Conservation (phyloP, 2,329 filamentous ascomycete species). For the Fusarium bactridioides region DNA sequence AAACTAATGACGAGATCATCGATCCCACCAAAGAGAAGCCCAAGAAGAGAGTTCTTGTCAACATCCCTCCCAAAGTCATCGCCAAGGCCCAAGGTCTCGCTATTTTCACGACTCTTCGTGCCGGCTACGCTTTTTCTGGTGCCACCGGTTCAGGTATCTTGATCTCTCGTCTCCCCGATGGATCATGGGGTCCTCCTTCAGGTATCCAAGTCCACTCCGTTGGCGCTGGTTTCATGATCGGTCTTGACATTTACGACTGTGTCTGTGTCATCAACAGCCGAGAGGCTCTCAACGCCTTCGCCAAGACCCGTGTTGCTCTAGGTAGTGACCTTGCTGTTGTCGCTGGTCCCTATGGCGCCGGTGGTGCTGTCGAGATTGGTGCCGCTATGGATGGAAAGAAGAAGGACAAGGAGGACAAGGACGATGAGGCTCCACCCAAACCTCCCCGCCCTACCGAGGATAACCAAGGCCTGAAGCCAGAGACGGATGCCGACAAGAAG, state of each 20-base stretch:
- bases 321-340: constrained; percentile 81
- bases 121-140: constrained; percentile 71
- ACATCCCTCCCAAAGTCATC: constrained; percentile 67
- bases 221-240: constrained; percentile 80
- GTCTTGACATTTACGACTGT: constrained; percentile 88
- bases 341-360: constrained; percentile 74
- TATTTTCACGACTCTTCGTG: constrained; percentile 76
- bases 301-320: constrained; percentile 75
- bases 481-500: constrained; percentile 34
- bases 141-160: constrained; percentile 72
- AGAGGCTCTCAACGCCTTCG: constrained; percentile 79
- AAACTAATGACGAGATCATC: constrained; percentile 40
- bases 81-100: constrained; percentile 72
- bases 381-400: constrained; percentile 42
- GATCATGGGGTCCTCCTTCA: constrained; percentile 80
- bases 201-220: constrained; percentile 84
- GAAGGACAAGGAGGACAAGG: constrained; percentile 61
- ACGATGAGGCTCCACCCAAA: constrained; percentile 7
- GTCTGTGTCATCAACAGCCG: constrained; percentile 85
- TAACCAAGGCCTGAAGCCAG: constrained; percentile 40
- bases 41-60: constrained; percentile 59
- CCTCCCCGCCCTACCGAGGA: constrained; percentile 21
- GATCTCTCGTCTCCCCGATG: constrained; percentile 68
- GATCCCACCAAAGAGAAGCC: constrained; percentile 49
- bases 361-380: constrained; percentile 73